Base-by-base conservation (phyloP, 2,329 filamentous ascomycete genomes). In the Helotiales sp. region DNA sequence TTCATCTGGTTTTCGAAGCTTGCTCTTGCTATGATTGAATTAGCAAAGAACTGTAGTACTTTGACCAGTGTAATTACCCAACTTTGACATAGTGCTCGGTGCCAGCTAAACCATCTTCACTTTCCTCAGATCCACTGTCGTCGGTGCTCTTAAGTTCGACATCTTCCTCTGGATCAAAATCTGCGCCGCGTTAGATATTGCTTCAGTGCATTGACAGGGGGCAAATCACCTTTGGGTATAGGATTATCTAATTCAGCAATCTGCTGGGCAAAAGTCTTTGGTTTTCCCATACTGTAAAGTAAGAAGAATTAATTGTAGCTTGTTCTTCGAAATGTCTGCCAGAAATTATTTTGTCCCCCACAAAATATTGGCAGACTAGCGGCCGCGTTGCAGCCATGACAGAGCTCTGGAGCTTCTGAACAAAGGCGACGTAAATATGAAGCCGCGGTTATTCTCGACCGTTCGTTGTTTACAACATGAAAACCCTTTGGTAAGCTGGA, bases 51-150 rank as follows among this genome's bases (percentile, higher is more conserved):
- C 2, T 43, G 30, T 11, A 57, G 13, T 60, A 61, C 28, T 6
- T 10, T 28, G 32, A 20, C 1, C 59, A 28, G 50, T 5, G 10
- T 28, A 57, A 58, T 70, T 81, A 91, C 84, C 90, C 91, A 34
- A 97, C 92, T 61, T 85, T 80, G 50, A 91, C 86, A 77, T 98
- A 98, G 78, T 98, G 95, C 75, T 97, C 95, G 34, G 94, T 91
- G 22, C 91, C 93, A 11, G 84, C 84, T 68, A 86, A 80, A 11
- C 77, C 82, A 72, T 84, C 83, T 30, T 85, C 81, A 5, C 84
- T 87, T 60, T 82, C 85, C 15, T 79, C 78, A 50, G 78, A 83
- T 50, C 81, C 83, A 55, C 86, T 86, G 43, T 72, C 73, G 30
- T 75, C 72, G 57, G 72, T 76, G 13, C 63, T 64, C 57, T 72